These are phyloP conservation scores for Venturia pyrina DNA, from an alignment of 2,329 filamentous ascomycete genomes.

Conservation along the genomic window DNA sequence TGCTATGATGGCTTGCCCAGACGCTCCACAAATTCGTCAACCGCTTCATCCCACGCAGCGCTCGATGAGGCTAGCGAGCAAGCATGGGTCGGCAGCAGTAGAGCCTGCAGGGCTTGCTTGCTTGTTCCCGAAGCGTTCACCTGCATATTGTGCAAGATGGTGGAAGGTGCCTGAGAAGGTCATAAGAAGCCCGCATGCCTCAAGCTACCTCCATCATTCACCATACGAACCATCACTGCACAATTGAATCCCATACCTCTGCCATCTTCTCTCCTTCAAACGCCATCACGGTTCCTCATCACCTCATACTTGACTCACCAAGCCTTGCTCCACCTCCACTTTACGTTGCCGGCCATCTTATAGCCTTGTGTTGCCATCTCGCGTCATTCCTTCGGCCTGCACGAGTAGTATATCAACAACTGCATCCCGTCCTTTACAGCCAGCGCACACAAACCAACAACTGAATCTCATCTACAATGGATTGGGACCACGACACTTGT, in stretches of 20 bases:
- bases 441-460: neutral
- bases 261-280: neutral
- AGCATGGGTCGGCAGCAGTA: neutral
- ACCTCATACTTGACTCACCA: conserved; percentile 3
- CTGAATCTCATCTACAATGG: conserved; percentile 25
- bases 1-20: neutral
- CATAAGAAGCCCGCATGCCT: conserved; percentile 2
- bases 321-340: neutral
- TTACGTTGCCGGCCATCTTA: neutral
- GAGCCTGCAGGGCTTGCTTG: conserved; percentile 3
- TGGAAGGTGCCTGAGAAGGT: conserved; percentile 6
- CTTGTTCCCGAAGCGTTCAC: neutral
- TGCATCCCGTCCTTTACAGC: neutral
- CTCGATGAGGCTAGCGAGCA: neutral
- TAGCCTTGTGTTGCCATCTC: conserved; percentile 1
- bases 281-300: neutral
- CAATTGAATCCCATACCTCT: neutral
- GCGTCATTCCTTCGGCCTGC: neutral
- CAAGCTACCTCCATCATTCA: neutral
- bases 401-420: neutral
- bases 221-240: neutral
- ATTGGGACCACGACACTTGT: conserved; percentile 88
- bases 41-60: neutral
- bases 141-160: conserved; percentile 2
- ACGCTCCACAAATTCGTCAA: neutral